Evolutionary conservation across 495 filamentous ascomycete species (phyloP).

Genomic region (Trichoderma orchidacearum): DNA sequence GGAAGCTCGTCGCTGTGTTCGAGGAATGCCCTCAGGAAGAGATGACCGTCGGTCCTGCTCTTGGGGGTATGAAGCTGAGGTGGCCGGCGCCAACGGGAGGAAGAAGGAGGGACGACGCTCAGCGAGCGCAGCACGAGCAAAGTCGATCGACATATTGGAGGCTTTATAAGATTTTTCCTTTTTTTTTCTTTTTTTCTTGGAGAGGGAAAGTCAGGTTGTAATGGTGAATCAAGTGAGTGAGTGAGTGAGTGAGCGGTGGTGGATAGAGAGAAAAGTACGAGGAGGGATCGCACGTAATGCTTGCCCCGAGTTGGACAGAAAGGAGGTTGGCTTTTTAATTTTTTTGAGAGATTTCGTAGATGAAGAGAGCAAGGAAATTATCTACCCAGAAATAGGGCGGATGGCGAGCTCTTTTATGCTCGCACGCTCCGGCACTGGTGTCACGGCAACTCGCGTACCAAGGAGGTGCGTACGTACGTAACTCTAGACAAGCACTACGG

Average conservation of each 20-base stretch:
- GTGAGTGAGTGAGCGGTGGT: neutral
- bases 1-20: slow-evolving; percentile 17
- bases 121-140: neutral
- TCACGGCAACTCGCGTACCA: neutral
- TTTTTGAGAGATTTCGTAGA: neutral
- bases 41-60: neutral
- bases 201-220: no score
- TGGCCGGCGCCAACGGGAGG: slow-evolving; percentile 29
- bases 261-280: neutral
- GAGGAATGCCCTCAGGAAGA: neutral
- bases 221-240: neutral
- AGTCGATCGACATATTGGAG: neutral
- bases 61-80: slow-evolving; percentile 28
- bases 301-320: neutral
- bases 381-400: neutral
- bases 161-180: no score
- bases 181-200: neutral
- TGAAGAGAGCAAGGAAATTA: neutral
- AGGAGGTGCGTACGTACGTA: neutral
- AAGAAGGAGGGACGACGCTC: slow-evolving; percentile 23
- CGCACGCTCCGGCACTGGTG: neutral
- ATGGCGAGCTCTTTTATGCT: neutral
- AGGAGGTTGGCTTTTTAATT: neutral
- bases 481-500: neutral
- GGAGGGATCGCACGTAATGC: neutral